A percentile compares a stretch with the other conserved stretches of the same genome.
phyloP scores from a whole-genome alignment of 331 rosid genomes.

The Phaseolus coccineus region DNA sequence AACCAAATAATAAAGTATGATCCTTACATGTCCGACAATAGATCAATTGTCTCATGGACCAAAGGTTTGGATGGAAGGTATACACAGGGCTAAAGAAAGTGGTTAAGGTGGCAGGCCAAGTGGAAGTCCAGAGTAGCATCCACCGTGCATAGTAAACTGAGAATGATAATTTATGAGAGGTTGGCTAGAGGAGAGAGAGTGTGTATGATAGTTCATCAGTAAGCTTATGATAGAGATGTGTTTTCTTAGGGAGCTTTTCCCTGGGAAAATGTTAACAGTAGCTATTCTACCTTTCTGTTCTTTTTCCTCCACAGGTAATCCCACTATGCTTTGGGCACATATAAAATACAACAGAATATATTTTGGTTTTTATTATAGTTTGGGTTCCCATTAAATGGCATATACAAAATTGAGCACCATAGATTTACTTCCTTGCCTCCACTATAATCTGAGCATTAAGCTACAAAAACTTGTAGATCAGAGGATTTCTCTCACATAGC shows the following conservation, averaged over 20 bases:
- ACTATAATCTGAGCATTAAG: background rate
- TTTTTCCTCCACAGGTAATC: background rate
- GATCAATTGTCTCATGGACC: background rate
- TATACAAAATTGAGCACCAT: background rate
- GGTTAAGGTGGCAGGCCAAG: slow-evolving; percentile 1
- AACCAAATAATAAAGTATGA: background rate
- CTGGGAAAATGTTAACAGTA: background rate
- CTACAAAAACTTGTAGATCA: background rate
- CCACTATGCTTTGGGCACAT: background rate
- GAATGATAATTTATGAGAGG: slow-evolving; percentile 8
- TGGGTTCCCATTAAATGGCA: background rate
- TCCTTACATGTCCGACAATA: background rate
- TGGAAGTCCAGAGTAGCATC: background rate
- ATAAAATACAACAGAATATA: background rate
- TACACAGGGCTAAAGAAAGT: background rate
- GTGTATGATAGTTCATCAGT: slow-evolving; percentile 7
- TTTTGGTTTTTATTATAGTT: background rate
- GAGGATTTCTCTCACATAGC: background rate
- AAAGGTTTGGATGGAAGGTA: slow-evolving; percentile 14
- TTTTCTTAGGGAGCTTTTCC: background rate
- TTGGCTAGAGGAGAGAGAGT: slow-evolving; percentile 3
- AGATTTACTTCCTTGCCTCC: background rate
- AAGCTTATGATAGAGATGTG: background rate
- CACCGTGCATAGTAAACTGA: background rate
- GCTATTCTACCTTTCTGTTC: background rate